Base-by-base conservation (phyloP, 2,329 filamentous ascomycete species). In the Acarospora socialis region DNA sequence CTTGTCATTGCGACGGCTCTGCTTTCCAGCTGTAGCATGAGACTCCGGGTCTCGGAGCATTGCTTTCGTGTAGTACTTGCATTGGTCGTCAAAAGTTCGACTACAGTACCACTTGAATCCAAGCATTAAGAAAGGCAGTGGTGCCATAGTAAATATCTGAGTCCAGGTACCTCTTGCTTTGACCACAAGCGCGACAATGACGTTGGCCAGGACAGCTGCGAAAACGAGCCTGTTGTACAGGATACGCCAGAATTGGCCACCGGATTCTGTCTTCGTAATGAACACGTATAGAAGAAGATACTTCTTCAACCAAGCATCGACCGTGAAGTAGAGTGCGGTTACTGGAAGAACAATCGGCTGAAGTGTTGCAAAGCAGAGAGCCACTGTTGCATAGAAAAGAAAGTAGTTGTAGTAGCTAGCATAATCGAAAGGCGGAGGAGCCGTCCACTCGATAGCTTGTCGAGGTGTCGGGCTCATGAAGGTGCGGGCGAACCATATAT, bases 341-440 rank as follows among this genome's bases (percentile, higher is more conserved):
- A 92, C 80, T 0, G 81, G 75, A 5, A 98, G 66, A 2, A 90
- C 79, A 15, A 95, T 66, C 0, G 90, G 90, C 54, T 95, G 90
- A 32, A 95, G 66, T 2, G 76, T 73, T 2, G 78, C 75, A 49
- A 90, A 94, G 46, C 77, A 83, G 10, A 98, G 64, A 0, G 83
- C 79, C 19, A 95, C 81, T 0, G 87, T 94, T 15, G 80, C 67
- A 59, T 95, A 98, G 59, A 82, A 98, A 18, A 95, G 65, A 56
- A 94, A 94, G 54, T 92, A 95, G 55, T 94, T 95, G 68, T 94
- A 98, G 59, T 95, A 95, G 45, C 74, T 83, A 36, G 90, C 83
- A 49, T 94, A 95, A 45, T 95, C 86, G 52, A 98, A 94, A 0
- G 81, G 66, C 2, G 82, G 86, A 1, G 90, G 90, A 3, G 90